Base-by-base conservation (phyloP, 768 basidiomycete genomes). In the Leccinum rimulosum region DNA sequence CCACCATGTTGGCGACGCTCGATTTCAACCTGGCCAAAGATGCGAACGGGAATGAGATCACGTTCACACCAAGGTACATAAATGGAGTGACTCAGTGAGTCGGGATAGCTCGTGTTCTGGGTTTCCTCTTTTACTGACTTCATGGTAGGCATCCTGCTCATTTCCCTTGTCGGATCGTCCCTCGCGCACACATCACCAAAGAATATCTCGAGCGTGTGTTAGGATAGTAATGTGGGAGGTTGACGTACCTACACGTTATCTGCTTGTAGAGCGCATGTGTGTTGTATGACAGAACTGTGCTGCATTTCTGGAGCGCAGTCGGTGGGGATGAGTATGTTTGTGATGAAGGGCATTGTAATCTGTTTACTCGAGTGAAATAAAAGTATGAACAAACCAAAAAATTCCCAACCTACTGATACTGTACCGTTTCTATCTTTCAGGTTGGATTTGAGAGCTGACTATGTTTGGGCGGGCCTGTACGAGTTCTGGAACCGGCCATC, bases 161-260 rank as follows among this genome's bases (percentile, higher is more conserved):
- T 30, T 64, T 60, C 28, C 62, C 64, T 17, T 65, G 64, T 33
- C 35, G 19, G 38, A 50, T 65, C 52, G 36, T 45, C 11, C 56
- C 54, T 33, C 62, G 59, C 7, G 36, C 58, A 31, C 58, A 59
- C 22, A 19, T 52, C 22, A 57, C 22, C 25, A 54, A 56, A 43
- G 58, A 33, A 9, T 6, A 19, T 48, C 28, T 28, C 2, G 50
- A 60, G 22, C 48, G 49, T n/a, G 22, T 52, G 48, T 52, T 59
- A 25, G 25, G 25, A 25, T 2, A 49, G 9, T 59, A 47, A 58
- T 48, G 45, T n/a, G 4, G 9, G 40, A 43, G 40, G 40, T 43
- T 0, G 40, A 43, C n/a, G 4, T 17, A 43, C n/a, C n/a, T 43
- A 17, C 15, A 7, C 15, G 36, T 25, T 25, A 6, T 38, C 7